Evolutionary conservation across 2,329 filamentous ascomycete genomes (phyloP), one percentile per base, ranked within the genome.

Genomic region (Parascedosporium putredinis): DNA sequence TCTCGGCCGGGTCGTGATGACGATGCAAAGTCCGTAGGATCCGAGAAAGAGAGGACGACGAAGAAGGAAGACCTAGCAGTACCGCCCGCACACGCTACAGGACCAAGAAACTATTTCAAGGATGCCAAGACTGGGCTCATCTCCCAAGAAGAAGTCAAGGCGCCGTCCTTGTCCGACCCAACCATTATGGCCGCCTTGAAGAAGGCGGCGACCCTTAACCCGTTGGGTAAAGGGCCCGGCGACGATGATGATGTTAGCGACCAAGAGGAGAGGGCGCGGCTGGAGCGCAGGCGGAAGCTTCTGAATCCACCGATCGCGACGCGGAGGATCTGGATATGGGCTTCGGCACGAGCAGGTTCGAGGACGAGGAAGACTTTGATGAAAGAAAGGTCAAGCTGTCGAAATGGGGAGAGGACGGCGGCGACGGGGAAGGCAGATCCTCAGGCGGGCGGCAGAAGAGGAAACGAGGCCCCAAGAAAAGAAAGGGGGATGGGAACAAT

Each of bases 261-360:
- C 9, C 64, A 65, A 5, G 66, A 68, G 31, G 70, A 71, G 4
- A 70, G 66, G 57, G 79, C 79, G 2, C 78, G 81, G 53, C 78
- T 84, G 54, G 81, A 82, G 46, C 82, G 84, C 6, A 79, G 83
- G 47, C 84, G 81, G 63, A 84, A 79, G 55, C 85, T 96, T 71
- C 72, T 96, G 73, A 83, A 57, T 76, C 76, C 52, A 79, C 82
- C 50, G 84, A 86, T 56, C 79, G 90, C 45, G 91, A 97, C 62
- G 81, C 89, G 45, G 83, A 91, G 51, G 91, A 98, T 66, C 77
- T 98, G 68, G 93, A 98, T 60, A 79, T 97, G 73, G 91, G 90
- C 53, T 97, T 98, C 60, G 93, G 93, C 29, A 87, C 83, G 18
- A 93, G 85, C 60, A 78, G 91, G 24, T 84, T 88, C 59, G 89